Evolutionary conservation across 2,329 filamentous ascomycete species (phyloP).

Genomic region (Neopestalotiopsis clavispora): DNA sequence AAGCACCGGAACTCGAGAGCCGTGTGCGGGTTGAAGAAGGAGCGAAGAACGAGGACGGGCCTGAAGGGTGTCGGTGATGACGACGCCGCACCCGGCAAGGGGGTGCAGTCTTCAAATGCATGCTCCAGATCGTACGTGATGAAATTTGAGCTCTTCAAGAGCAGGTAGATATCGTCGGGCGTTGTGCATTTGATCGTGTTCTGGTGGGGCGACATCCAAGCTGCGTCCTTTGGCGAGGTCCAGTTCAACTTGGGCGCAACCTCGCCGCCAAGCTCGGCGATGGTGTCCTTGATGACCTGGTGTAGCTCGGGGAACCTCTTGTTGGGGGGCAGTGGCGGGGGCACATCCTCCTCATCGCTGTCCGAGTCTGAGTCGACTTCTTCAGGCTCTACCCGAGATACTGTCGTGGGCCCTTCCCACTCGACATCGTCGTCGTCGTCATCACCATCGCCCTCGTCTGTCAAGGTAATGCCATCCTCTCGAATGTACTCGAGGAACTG

Average conservation of each 20-base stretch:
- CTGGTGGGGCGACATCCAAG: slow-evolving; percentile 81
- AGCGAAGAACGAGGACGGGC: slow-evolving; percentile 83
- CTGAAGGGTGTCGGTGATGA: slow-evolving; percentile 53
- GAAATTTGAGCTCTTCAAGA: slow-evolving; percentile 94
- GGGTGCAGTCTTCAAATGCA: slow-evolving; percentile 79
- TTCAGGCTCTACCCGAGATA: slow-evolving; percentile 36
- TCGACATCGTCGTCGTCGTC: slow-evolving; percentile 60
- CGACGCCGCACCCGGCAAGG: slow-evolving; percentile 34
- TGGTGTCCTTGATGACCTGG: slow-evolving; percentile 74
- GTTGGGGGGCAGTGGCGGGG: slow-evolving; percentile 56
- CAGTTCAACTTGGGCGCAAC: slow-evolving; percentile 96
- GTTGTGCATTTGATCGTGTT: slow-evolving; percentile 92
- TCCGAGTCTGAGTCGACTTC: slow-evolving; percentile 51
- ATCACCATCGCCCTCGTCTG: slow-evolving; percentile 62
- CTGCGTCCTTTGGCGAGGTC: slow-evolving; percentile 95
- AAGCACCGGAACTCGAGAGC: slow-evolving; percentile 96
- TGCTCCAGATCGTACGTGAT: slow-evolving; percentile 93
- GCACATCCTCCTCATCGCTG: slow-evolving; percentile 60
- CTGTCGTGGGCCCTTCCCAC: slow-evolving; percentile 48
- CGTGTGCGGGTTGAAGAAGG: slow-evolving; percentile 87
- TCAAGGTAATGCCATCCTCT: slow-evolving; percentile 90
- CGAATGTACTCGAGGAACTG: slow-evolving; percentile 86
- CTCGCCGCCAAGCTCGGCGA: slow-evolving; percentile 80
- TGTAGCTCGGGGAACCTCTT: slow-evolving; percentile 74
- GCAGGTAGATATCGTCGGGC: slow-evolving; percentile 89